Base-by-base conservation (phyloP, 352 stramenopile species). In the Aphanomyces invadans region DNA sequence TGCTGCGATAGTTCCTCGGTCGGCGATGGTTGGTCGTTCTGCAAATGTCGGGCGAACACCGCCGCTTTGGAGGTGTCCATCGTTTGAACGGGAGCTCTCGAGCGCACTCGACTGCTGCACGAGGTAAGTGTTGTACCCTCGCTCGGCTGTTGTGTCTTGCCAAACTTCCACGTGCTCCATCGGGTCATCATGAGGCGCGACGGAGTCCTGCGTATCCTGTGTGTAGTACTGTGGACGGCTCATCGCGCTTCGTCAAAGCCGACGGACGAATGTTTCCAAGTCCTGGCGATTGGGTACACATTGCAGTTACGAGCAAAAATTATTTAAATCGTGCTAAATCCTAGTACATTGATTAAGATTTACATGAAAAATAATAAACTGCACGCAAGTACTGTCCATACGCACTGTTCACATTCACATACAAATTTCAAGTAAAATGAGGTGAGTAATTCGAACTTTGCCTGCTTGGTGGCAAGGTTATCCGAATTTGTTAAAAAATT, bases 141-240 rank as follows among this genome's bases (percentile, higher is more conserved):
- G 79, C 51, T 87, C 83, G 32, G 83, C 80, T 1, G 71, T 78
- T 65, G 78, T 88, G 72, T 92, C 83, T 56, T 78, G 75, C 83
- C 83, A 92, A 51, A 92, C 60, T n/a, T 49, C 38, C 7, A 67
- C 60, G 48, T 67, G 39, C 7, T 49, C 60, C 60, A 67, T 67
- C 4, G 48, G 38, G 33, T 67, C 60, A 28, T 67, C 60, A 10
- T 53, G 36, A 2, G 21, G 21, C 25, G 29, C 29, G 21, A 57
- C 23, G 11, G 49, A 57, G 49, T 57, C 49, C 5, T 17, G 19
- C n/a, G 49, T 57, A 19, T 57, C 49, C 23, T 57, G 49, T n/a
- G 49, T 38, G 49, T 57, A 57, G 23, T 33, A 28, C 3, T 21
- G 19, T 26, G 49, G 49, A 15, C 19, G 49, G 25, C 49, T 21